Evolutionary conservation across 78 protist genomes (phyloP), one percentile per base, ranked within the genome.

Genomic region (Cavenderia fasciculata): DNA sequence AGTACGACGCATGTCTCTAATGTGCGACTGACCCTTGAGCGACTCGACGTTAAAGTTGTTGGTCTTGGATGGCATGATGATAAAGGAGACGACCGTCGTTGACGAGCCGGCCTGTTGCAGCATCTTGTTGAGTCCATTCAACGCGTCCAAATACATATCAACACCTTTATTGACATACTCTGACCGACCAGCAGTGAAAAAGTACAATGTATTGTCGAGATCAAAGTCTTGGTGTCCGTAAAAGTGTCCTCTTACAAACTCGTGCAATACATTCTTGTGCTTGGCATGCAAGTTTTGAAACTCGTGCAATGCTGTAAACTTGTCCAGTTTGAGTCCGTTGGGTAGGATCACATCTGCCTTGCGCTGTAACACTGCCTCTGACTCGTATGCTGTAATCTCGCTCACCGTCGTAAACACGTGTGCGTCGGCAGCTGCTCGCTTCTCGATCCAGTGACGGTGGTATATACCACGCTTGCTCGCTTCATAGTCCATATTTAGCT

Each of bases 361-460:
- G 49, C 97, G 61, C 27, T 19, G 49, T 12, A 96, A 87, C n/a
- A 93, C 72, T 36, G 46, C 18, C 63, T 71, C 71, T 7, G 97
- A 92, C 40, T 96, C 98, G 31, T 33, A 56, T 4, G 74, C 96
- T 0, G 98, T 96, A 40, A 96, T 94, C 8, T 94, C 86, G 11
- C 93, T 74, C 21, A 96, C 98, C 1, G 98, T 96, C 23, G 98
- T 92, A 46, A 96, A 96, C 21, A 94, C 95, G 69, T 95, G 84
- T 8, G 97, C 94, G 27, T 87, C 94, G 2, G 54, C n/a, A 56
- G 96, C 92, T 40, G 96, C 79, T 10, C 71, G 54, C 62, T 70
- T 52, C 56, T 96, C 98, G 10, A 96, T 59, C 85, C 90, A 59
- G 59, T 95, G 95, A 5, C 97, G 71, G 78, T 94, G 95, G 74